Evolutionary conservation across 495 filamentous ascomycete genomes (phyloP), one percentile per base, ranked within the genome.

Genomic region (Aspergillus hancockii): DNA sequence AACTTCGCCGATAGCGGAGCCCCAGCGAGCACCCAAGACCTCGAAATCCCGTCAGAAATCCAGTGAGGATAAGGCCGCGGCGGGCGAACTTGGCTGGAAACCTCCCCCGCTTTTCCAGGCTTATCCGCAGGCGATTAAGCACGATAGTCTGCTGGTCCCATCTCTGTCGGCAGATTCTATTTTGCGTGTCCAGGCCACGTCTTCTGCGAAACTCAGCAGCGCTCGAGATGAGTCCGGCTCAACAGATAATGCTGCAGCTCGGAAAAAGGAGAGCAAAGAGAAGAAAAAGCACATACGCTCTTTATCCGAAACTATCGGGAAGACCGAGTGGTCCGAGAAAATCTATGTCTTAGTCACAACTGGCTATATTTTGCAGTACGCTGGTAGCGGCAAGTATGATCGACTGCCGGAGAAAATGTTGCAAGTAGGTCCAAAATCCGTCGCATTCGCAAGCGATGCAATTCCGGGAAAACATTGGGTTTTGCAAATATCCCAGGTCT

Each of bases 391-490:
- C 4, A 77, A 85, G 38, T 87, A 86, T 67, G 88, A 97, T 67
- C 81, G 94, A 49, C 66, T 91, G 0, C 94, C 94, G 0, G 94
- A 98, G 73, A 93, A 90, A 74, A 83, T 94, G 64, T 75, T 98
- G 63, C 87, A 89, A 36, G 77, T 98, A 25, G 89, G 89, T 1
- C 88, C 88, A 58, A 84, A 91, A 18, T 96, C 94, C 7, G 92
- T 92, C 13, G 94, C 94, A 19, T 98, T 96, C 76, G 94, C 90
- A 0, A 96, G 88, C 63, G 94, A 98, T 72, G 84, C 89, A 3
- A 94, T 98, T 60, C 92, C 93, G 0, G 94, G 94, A 23, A 88
- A 88, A 60, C 94, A 93, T 63, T 97, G 88, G 85, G 94, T 98
- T 2, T 67, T 98, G 52, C 94, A 97, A 65, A 83, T 98, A 14